Evolutionary conservation across 208 protist species (phyloP), one percentile per base, ranked within the genome.

Genomic region (Acanthamoeba divionensis): DNA sequence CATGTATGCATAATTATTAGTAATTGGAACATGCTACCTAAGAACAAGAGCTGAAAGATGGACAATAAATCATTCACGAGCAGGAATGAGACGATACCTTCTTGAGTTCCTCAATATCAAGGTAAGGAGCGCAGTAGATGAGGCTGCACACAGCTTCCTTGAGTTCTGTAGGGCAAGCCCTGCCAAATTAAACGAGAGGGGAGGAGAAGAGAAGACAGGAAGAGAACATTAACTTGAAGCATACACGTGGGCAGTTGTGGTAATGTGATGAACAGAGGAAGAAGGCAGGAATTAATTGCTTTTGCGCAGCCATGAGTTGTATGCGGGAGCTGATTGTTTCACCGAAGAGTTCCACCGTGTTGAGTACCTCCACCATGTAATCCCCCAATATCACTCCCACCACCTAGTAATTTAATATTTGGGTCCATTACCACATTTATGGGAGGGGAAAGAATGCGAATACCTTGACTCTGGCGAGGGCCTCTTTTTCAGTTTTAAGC

Each of bases 51-150:
- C 29, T 67, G 3, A n/a, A 31, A 31, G 10, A 69, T 33, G 21
- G 4, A 69, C 13, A 31, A 31, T 29, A 31, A n/a, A 31, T 2
- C 36, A 33, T 69, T 47, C 36, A 69, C 24, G 45, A 69, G 10
- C 13, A 12, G 45, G 24, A 31, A 69, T 29, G 12, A 73, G 8
- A 31, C 21, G 36, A 2, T 36, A 83, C 73, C 48, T 83, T 83
- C 33, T 47, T 41, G 31, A 83, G 73, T 13, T 83, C 73, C 15
- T 83, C 73, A 47, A 83, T 83, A 52, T 9, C 47, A 9, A 83
- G 48, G n/a, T 83, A 83, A 8, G 73, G 73, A 24, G 73, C 73
- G 48, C 73, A 83, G 73, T 83, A 83, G 18, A 83, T 41, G 18
- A 83, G 33, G 73, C 63, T 83, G 73, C 47, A 62, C 12, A 83